Evolutionary conservation across 176 grass and related monocot genomes (phyloP).

Genomic region (Canna indica): DNA sequence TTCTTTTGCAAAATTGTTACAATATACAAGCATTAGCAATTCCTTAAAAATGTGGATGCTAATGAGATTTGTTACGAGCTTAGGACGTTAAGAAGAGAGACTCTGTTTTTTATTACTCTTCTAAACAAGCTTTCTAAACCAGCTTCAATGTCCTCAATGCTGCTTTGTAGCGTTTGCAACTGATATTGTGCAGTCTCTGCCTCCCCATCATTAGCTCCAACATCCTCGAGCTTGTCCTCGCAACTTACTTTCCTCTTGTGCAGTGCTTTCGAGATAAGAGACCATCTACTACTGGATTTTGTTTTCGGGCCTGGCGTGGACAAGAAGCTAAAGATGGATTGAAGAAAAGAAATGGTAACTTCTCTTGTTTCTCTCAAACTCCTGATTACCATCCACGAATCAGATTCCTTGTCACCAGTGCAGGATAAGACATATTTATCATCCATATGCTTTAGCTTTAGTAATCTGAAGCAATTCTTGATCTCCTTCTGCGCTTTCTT

Average conservation of each 20-base stretch:
- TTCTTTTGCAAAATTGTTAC: neutral
- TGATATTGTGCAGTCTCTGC: neutral
- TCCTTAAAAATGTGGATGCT: slow-evolving; percentile 3
- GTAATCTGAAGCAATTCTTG: slow-evolving; percentile 3
- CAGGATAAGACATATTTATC: neutral
- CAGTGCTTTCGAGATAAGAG: slow-evolving; percentile 9
- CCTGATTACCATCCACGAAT: neutral
- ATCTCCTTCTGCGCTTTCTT: slow-evolving; percentile 1
- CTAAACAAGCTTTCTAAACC: slow-evolving; percentile 16
- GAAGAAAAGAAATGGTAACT: neutral
- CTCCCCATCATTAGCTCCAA: neutral
- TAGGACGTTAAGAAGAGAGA: slow-evolving; percentile 5
- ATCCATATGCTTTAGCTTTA: slow-evolving; percentile 11
- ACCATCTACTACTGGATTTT: slow-evolving; percentile 1
- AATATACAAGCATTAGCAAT: neutral
- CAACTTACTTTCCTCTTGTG: slow-evolving; percentile 6
- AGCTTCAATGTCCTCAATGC: neutral
- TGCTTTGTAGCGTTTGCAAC: slow-evolving; percentile 3
- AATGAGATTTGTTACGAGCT: slow-evolving; percentile 5
- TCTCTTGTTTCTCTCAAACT: slow-evolving; percentile 15
- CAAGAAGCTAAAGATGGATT: slow-evolving; percentile 6
- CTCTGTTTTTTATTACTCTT: slow-evolving; percentile 12
- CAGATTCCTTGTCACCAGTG: neutral
- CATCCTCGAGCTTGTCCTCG: neutral
- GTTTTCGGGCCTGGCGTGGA: neutral